A percentile compares a stretch with the other conserved stretches of the same genome.
phyloP scores from a whole-genome alignment of 768 basidiomycete genomes.

The Grammothele lineata region DNA sequence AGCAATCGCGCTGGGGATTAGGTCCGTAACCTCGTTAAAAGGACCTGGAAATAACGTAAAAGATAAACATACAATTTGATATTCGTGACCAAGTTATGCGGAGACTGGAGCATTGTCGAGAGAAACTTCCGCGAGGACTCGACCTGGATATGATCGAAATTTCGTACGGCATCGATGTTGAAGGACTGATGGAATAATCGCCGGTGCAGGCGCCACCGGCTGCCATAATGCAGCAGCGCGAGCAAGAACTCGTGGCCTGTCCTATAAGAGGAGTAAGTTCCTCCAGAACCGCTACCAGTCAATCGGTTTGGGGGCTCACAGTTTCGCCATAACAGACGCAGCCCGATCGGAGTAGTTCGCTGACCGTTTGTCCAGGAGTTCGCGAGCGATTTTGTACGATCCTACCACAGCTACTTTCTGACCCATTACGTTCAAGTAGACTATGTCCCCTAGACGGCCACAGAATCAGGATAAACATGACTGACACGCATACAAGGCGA shows the following conservation, averaged over 20 bases:
- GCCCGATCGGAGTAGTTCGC: conserved; percentile 19
- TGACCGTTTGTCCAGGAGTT: conserved; percentile 18
- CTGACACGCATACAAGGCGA: too few species aligned
- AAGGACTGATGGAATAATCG: conserved; percentile 10
- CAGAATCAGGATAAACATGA: too few species aligned
- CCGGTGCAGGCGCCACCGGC: conserved; percentile 10
- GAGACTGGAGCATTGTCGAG: too few species aligned
- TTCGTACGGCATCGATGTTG: neutral
- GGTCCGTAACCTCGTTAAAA: too few species aligned
- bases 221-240: neutral
- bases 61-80: too few species aligned
- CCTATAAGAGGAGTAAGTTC: neutral
- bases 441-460: conserved; percentile 18
- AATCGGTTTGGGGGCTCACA: conserved; percentile 2
- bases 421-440: conserved; percentile 10
- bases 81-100: too few species aligned
- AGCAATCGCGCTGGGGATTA: too few species aligned
- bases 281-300: too few species aligned
- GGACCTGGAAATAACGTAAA: too few species aligned
- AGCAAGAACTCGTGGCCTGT: conserved; percentile 2
- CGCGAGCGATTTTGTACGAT: conserved; percentile 8
- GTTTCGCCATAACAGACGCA: conserved; percentile 6
- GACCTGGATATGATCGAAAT: conserved; percentile 3
- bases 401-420: conserved; percentile 12
- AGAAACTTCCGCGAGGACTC: too few species aligned